Base-by-base conservation (phyloP, 352 stramenopile species). In the Pythium dissotocum region DNA sequence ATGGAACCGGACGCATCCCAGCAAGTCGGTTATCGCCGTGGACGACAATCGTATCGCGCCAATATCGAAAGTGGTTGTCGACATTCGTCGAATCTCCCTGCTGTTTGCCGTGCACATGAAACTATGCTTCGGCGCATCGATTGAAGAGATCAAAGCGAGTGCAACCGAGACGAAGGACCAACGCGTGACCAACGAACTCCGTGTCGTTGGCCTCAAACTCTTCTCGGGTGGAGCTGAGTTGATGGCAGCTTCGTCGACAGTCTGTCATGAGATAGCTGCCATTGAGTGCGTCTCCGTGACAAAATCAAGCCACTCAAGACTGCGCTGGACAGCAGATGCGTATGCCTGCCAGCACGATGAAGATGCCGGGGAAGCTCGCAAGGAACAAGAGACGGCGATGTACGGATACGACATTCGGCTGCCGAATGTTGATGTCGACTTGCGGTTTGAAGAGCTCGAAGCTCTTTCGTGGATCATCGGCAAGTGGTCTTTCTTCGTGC, bases 401-500 rank as follows among this genome's bases (percentile, higher is more conserved):
- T 94, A 92, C 72, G 81, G 70, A 14, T 91, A 90, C 63, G 77
- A 82, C 60, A 55, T 84, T 52, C 67, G 58, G 35, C 51, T 94
- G 24, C 78, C 86, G 18, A 54, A 61, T 21, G 70, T 93, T 65
- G 71, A 49, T 3, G 54, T 92, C 32, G 72, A 91, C 51, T 77
- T 84, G 64, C 76, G 67, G 38, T 42, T 90, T 13, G 35, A 76
- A 28, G 83, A 94, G 59, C 65, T 94, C 46, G 87, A 94, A 69
- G 70, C 75, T 48, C 24, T 94, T 16, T 70, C 74, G 10, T 94
- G 87, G 87, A 49, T 85, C 10, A 48, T 89, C 54, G 87, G 87
- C 8, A 94, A 94, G 53, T 94, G 87, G 87, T 79, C 75, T 2
- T 94, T 89, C 44, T 91, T 93, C 61, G 51, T 91, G 26, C 85